Conservation (phyloP, 805 yeast genomes). For the Kodamaea leandrae region DNA sequence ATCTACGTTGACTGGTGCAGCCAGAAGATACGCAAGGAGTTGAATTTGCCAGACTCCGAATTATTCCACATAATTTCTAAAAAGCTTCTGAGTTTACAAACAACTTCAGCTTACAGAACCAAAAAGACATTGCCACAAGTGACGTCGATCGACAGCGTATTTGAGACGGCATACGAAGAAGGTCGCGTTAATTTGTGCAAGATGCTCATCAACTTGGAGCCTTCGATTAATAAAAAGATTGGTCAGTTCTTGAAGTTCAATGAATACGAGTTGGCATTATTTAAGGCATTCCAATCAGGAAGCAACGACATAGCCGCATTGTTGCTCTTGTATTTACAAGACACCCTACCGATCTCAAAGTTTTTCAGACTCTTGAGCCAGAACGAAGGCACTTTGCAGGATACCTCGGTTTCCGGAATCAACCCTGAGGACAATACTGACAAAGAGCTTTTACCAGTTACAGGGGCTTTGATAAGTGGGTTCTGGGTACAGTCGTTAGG, state of each 20-base stretch:
- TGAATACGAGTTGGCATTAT: constrained; percentile 65
- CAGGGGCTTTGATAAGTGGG: constrained; percentile 38
- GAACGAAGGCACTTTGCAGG: constrained; percentile 30
- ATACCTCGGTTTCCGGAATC: constrained; percentile 27
- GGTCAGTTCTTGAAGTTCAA: constrained; percentile 63
- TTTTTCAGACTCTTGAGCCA: constrained; percentile 65
- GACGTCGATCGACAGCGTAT: constrained; percentile 53
- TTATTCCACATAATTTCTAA: constrained; percentile 49
- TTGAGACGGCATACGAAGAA: constrained; percentile 70
- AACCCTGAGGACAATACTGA: constrained; percentile 19
- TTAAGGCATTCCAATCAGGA: constrained; percentile 60
- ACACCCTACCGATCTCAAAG: constrained; percentile 58
- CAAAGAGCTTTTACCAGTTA: constrained; percentile 28
- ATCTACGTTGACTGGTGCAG: constrained; percentile 83
- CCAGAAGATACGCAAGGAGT: constrained; percentile 56
- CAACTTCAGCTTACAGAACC: constrained; percentile 12
- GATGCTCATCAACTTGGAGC: constrained; percentile 66
- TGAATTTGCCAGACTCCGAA: constrained; percentile 55
- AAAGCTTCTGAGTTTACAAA: constrained; percentile 32
- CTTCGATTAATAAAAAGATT: constrained; percentile 57
- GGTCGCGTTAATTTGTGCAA: constrained; percentile 74
- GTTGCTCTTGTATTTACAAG: constrained; percentile 53
- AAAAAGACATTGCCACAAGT: constrained; percentile 32
- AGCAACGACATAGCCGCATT: constrained; percentile 59
- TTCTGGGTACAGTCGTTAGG: constrained; percentile 37